Evolutionary conservation across 169 alveolate species (phyloP).

Genomic region (Plasmodium yoelii): DNA sequence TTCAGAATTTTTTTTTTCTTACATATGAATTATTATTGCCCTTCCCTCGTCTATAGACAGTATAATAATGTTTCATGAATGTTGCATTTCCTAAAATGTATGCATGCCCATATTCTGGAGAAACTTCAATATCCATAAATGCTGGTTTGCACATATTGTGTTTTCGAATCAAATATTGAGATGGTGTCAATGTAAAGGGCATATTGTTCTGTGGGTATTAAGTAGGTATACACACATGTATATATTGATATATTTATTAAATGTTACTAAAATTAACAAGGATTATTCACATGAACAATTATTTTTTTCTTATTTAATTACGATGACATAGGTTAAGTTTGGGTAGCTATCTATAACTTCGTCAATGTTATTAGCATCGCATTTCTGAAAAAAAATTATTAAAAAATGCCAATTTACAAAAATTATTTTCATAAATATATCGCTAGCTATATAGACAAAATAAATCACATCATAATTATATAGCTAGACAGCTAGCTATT

Average conservation of each 20-base stretch:
- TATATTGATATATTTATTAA: no score
- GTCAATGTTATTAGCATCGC: slow-evolving; percentile 62
- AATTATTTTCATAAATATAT: no score
- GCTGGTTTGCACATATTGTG: slow-evolving; percentile 88
- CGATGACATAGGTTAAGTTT: slow-evolving; percentile 50
- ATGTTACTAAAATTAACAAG: no score
- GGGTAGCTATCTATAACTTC: slow-evolving; percentile 57
- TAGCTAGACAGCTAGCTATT: not conserved
- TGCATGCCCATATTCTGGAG: slow-evolving; percentile 90
- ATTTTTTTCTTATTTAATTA: not conserved
- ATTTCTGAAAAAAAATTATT: slow-evolving; percentile 23
- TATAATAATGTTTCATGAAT: slow-evolving; percentile 90
- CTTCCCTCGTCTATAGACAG: slow-evolving; percentile 86
- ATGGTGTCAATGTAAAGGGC: slow-evolving; percentile 80
- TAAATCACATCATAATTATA: not conserved
- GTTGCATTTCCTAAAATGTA: slow-evolving; percentile 89
- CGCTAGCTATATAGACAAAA: no score
- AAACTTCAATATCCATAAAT: slow-evolving; percentile 91
- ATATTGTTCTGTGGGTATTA: slow-evolving; percentile 66
- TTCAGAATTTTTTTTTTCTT: slow-evolving; percentile 5
- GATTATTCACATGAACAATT: no score
- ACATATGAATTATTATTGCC: slow-evolving; percentile 77
- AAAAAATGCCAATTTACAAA: not conserved
- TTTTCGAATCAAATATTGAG: slow-evolving; percentile 79
- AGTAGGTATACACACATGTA: no score